Evolutionary conservation across 2,329 filamentous ascomycete genomes (phyloP).

Genomic region (Hymenoscyphus fraxineus): DNA sequence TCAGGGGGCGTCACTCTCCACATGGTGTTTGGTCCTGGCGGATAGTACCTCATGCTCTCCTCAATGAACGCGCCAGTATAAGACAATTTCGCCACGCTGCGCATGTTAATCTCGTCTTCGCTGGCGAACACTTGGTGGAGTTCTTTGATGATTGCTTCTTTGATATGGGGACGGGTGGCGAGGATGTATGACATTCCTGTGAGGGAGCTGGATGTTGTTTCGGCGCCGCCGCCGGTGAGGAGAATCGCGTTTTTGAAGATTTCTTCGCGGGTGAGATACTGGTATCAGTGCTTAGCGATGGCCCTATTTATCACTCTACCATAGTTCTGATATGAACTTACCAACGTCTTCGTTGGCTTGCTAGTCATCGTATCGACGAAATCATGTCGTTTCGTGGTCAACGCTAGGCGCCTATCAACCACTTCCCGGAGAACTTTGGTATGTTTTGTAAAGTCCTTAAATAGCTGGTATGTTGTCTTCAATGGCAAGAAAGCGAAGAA

Average conservation of each 20-base stretch:
- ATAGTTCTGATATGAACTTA: no score
- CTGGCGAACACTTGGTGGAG: not conserved
- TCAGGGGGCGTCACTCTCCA: not conserved
- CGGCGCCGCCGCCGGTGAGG: not conserved
- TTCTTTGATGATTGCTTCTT: not conserved
- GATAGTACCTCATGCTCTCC: slow-evolving; percentile 32
- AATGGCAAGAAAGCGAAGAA: no score
- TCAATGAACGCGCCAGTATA: slow-evolving; percentile 35
- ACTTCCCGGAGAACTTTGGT: no score
- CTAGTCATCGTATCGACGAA: no score
- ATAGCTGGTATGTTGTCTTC: no score
- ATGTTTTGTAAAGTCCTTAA: no score
- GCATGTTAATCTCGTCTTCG: not conserved
- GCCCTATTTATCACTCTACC: no score
- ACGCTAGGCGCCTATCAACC: no score
- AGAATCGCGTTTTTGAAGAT: not conserved
- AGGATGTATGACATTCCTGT: not conserved
- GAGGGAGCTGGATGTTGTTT: not conserved
- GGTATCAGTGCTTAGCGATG: no score
- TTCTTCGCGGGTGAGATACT: not conserved
- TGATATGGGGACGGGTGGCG: not conserved
- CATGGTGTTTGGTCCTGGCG: not conserved
- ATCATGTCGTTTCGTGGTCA: no score
- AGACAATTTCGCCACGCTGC: slow-evolving; percentile 17
- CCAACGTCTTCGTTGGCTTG: no score